Conservation (phyloP, 495 filamentous ascomycete genomes). For the Aspergillus homomorphus region DNA sequence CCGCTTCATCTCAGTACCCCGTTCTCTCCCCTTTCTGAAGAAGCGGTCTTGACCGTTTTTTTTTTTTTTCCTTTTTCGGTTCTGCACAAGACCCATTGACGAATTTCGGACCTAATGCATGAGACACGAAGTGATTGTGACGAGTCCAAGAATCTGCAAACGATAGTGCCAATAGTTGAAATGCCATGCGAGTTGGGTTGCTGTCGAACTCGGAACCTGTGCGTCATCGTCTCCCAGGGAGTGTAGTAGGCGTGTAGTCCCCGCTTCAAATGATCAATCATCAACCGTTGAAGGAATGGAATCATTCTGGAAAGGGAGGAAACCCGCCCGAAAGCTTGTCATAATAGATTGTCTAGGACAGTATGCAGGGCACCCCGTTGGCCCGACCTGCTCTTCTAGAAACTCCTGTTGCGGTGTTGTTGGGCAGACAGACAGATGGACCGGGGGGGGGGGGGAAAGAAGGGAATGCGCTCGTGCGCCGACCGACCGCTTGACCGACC, state of each 20-base stretch:
- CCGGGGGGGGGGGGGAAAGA: too few relatives aligned
- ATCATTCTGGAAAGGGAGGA: neutral
- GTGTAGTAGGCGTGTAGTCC: too few relatives aligned
- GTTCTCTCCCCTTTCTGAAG: slow-evolving; percentile 7
- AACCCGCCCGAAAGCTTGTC: neutral
- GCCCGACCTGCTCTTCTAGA: neutral
- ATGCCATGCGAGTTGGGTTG: slow-evolving; percentile 12
- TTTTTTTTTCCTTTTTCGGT: slow-evolving; percentile 9
- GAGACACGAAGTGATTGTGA: slow-evolving; percentile 24
- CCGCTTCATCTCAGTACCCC: slow-evolving; percentile 12
- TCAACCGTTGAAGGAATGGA: too few relatives aligned
- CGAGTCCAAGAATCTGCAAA: slow-evolving; percentile 14
- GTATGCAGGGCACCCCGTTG: neutral
- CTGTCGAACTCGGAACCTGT: slow-evolving; percentile 1
- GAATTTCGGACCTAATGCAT: slow-evolving; percentile 29
- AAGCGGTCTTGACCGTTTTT: too few relatives aligned
- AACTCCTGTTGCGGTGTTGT: neutral
- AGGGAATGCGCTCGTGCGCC: neutral
- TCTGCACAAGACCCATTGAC: slow-evolving; percentile 15
- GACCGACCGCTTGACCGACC: neutral
- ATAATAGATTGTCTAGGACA: neutral
- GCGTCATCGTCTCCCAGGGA: neutral
- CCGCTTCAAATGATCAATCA: too few relatives aligned
- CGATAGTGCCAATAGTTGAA: slow-evolving; percentile 9
- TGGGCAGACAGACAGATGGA: neutral